Evolutionary conservation across 2,329 filamentous ascomycete species (phyloP).

Genomic region (Ilyonectria mors-panacis): DNA sequence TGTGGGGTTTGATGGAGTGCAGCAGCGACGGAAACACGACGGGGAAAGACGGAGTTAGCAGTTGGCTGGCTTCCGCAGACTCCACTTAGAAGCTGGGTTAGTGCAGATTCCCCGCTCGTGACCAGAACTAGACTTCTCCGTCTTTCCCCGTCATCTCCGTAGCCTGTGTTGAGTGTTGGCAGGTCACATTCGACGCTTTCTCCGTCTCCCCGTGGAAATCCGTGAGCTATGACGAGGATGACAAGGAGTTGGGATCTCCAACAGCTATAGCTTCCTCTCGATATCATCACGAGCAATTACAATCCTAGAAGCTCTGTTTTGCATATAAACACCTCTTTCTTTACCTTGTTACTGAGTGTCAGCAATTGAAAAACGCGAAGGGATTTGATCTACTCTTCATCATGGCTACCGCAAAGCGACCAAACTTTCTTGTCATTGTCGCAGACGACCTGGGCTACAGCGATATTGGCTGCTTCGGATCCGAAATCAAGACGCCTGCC

Average conservation of each 20-base stretch:
- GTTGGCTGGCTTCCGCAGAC: not conserved
- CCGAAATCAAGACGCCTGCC: conserved; percentile 70
- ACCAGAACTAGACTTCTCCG: not conserved
- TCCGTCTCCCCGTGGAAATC: not conserved
- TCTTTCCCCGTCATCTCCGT: not conserved
- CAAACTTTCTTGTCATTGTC: conserved; percentile 49
- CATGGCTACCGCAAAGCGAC: conserved; percentile 1
- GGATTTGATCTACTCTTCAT: not conserved
- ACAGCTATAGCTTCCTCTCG: too few species aligned
- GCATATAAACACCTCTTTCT: not conserved
- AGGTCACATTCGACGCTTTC: not conserved
- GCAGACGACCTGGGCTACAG: conserved; percentile 49
- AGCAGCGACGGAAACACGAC: not conserved
- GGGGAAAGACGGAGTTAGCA: not conserved
- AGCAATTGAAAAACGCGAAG: not conserved
- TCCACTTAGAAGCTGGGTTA: not conserved
- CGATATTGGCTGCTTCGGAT: conserved; percentile 60
- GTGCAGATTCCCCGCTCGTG: not conserved
- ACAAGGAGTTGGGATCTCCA: too few species aligned
- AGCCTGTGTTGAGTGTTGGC: not conserved
- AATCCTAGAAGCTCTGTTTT: not conserved
- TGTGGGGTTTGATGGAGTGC: not conserved
- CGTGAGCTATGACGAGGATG: not conserved
- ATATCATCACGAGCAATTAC: too few species aligned
- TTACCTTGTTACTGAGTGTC: too few species aligned